These are phyloP conservation scores for Kurtzmaniella quercitrusa DNA, from an alignment of 1,139 yeast species.

Conservation along the genomic window DNA sequence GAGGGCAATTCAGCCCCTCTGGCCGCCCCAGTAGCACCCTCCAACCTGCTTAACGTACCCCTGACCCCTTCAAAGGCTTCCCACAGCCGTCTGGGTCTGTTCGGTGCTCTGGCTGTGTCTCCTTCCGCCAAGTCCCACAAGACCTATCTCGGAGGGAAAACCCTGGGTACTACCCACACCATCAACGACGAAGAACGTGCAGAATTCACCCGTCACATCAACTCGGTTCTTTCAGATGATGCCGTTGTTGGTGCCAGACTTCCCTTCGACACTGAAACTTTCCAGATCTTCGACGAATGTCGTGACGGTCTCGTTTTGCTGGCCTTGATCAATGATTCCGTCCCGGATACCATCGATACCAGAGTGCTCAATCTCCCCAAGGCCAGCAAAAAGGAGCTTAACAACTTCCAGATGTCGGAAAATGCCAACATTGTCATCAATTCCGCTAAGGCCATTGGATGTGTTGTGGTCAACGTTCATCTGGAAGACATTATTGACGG, in stretches of 20 bases:
- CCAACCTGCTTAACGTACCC: constrained; percentile 14
- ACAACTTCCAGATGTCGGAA: constrained; percentile 93
- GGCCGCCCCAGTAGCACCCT: constrained; percentile 18
- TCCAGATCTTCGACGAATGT: constrained; percentile 95
- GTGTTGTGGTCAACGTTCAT: constrained; percentile 96
- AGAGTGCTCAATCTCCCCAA: constrained; percentile 91
- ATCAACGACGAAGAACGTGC: constrained; percentile 95
- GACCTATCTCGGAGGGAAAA: constrained; percentile 73
- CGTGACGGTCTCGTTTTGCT: constrained; percentile 92
- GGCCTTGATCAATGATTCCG: constrained; percentile 92
- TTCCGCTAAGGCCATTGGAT: constrained; percentile 98
- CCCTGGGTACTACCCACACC: constrained; percentile 93
- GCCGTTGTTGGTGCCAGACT: constrained; percentile 76
- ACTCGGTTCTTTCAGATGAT: constrained; percentile 89
- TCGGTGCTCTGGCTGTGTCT: constrained; percentile 12
- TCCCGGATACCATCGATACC: constrained; percentile 96
- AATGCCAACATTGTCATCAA: constrained; percentile 96
- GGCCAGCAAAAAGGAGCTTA: constrained; percentile 67
- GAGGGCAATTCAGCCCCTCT: constrained; percentile 34
- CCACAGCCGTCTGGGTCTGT: constrained; percentile 17
- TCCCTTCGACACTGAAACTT: constrained; percentile 91
- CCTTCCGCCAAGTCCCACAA: constrained; percentile 54
- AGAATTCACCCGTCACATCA: constrained; percentile 94
- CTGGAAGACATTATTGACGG: constrained; percentile 97
- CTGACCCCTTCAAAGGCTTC: constrained; percentile 12